Evolutionary conservation across 306 rosid species (phyloP), one percentile per base, ranked within the genome.

Genomic region (Astragalus membranaceus): DNA sequence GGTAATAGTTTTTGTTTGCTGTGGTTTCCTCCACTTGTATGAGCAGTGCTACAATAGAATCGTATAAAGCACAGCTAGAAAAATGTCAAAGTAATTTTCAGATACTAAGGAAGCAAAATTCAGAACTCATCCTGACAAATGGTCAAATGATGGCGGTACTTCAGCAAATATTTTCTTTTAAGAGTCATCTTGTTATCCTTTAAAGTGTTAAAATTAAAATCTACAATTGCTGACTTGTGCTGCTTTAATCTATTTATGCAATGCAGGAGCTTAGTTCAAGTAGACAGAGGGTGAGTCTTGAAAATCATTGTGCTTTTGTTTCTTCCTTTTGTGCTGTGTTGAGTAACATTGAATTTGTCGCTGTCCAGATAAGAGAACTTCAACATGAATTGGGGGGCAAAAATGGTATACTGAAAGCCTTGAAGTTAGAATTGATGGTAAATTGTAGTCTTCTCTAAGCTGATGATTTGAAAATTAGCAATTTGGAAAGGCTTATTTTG

Each of bases 341-440:
- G 33, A 35, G 12, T 55, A 56, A 37, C 55, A 14, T 49, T 79
- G 9, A 37, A 67, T 48, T 26, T 79, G 76, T 73, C 41, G 43
- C 55, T 51, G 35, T 85, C 69, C 83, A 93, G 98, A 64, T 83
- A 37, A 84, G 78, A 75, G 83, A 78, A 70, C 84, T 94, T 75
- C 92, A 83, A 71, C 92, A 72, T 69, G 96, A 88, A 75, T 62
- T 94, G 36, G 95, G 85, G 63, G 75, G 92, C 85, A 87, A 88
- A 79, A 90, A 87, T 80, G 89, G 86, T 42, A 33, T 85, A 69
- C 86, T 90, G 32, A 72, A 58, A 8, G 82, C 84, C 20, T 53
- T 78, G 80, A 85, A 87, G 54, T 51, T 76, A 57, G 83, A 74
- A 52, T 63, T 71, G 61, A 75, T 29, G 95, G 97, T 90, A 51